Evolutionary conservation across 2,329 filamentous ascomycete species (phyloP).

Genomic region (Periconia digitata): DNA sequence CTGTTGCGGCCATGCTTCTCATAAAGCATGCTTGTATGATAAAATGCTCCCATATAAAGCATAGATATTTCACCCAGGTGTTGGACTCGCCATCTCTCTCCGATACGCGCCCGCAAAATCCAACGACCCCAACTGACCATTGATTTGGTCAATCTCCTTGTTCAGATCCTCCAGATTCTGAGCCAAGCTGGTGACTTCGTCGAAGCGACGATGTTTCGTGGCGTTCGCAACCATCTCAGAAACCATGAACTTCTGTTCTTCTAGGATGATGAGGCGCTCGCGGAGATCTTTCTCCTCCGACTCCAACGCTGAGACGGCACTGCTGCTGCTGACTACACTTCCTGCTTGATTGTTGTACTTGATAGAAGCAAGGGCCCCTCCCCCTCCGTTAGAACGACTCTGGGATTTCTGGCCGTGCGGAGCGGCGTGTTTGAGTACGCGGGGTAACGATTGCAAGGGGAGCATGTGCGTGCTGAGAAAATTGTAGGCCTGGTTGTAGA

Average conservation of each 20-base stretch:
- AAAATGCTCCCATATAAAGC: neutral
- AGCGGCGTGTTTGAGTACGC: conserved; percentile 57
- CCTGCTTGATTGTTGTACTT: conserved; percentile 58
- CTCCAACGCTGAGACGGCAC: conserved; percentile 68
- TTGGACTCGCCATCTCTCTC: conserved; percentile 25
- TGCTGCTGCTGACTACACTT: conserved; percentile 58
- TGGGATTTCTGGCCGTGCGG: conserved; percentile 48
- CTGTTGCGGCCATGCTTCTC: too few species aligned
- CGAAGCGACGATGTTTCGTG: conserved; percentile 74
- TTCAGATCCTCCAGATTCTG: conserved; percentile 82
- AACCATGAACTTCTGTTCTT: conserved; percentile 90
- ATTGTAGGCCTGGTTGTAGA: conserved; percentile 78
- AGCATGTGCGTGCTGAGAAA: conserved; percentile 92
- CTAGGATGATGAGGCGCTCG: conserved; percentile 78
- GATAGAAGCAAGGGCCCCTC: conserved; percentile 60
- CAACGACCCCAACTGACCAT: conserved; percentile 65
- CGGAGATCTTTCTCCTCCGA: conserved; percentile 80
- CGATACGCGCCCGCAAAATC: conserved; percentile 61
- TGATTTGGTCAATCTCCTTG: conserved; percentile 71
- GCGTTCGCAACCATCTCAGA: conserved; percentile 81
- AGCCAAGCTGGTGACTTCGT: conserved; percentile 79
- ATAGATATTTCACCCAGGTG: conserved; percentile 21
- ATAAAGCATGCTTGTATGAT: neutral
- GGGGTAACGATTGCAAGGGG: conserved; percentile 63
- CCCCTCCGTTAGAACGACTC: conserved; percentile 37